Conservation (phyloP, 805 yeast species). For the Huiozyma sinensis region DNA sequence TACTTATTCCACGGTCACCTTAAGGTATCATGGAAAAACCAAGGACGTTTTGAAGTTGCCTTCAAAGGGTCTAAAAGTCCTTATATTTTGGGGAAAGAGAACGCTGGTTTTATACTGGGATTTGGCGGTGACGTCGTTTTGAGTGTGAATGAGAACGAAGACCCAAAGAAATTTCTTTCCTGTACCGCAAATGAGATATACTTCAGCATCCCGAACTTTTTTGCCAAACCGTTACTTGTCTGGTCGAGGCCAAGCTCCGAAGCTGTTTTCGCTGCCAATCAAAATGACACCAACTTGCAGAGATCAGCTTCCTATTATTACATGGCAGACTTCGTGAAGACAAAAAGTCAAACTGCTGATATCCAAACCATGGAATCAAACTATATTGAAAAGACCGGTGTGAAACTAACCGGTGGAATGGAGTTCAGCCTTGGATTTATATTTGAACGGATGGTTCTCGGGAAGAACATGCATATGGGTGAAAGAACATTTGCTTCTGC, state of each 20-base stretch:
- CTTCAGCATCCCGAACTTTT: constrained; percentile 69
- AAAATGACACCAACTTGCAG: constrained; percentile 32
- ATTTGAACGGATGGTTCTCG: constrained; percentile 36
- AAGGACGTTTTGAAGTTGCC: constrained; percentile 44
- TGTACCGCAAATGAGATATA: constrained; percentile 51
- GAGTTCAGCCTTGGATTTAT: constrained; percentile 46
- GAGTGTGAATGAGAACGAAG: constrained; percentile 52
- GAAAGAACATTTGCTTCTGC: constrained; percentile 36
- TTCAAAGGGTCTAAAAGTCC: constrained; percentile 76
- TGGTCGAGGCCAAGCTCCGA: constrained; percentile 47
- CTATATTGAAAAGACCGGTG: constrained; percentile 42
- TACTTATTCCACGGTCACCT: constrained; percentile 65
- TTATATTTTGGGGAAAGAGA: constrained; percentile 50
- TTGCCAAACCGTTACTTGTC: constrained; percentile 40
- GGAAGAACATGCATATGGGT: constrained; percentile 17
- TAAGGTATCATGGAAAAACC: constrained; percentile 38
- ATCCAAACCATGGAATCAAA: constrained; percentile 14
- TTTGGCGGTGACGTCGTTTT: constrained; percentile 56
- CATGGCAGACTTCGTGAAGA: constrained; percentile 25
- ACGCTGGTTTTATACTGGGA: constrained; percentile 69
- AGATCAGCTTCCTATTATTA: constrained; percentile 41
- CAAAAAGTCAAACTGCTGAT: constrained; percentile 10
- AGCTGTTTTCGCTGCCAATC: constrained; percentile 37
- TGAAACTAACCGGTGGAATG: constrained; percentile 52
- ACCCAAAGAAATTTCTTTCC: constrained; percentile 56